phyloP scores from a whole-genome alignment of 345 rosid genomes.

The Brassica cretica region DNA sequence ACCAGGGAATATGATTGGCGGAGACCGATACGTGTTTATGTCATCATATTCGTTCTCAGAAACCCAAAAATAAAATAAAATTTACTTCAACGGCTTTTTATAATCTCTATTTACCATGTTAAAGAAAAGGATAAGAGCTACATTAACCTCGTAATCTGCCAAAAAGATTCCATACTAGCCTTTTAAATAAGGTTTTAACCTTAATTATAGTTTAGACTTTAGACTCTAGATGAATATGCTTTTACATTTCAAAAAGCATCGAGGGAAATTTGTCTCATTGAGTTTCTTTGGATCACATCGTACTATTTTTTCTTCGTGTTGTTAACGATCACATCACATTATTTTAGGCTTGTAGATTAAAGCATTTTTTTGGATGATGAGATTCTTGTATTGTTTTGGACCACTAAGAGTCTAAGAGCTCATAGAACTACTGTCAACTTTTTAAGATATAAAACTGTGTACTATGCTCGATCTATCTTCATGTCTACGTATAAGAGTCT shows the following conservation, averaged over 20 bases:
- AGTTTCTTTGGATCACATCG: neutral
- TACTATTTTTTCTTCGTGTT: neutral
- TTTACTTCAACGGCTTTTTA: conserved; percentile 31
- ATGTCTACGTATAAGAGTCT: neutral
- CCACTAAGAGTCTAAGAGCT: neutral
- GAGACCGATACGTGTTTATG: conserved; percentile 35
- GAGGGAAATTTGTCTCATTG: neutral
- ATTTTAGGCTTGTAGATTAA: neutral
- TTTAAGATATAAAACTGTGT: neutral
- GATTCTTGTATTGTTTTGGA: neutral
- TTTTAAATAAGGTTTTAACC: conserved; percentile 8
- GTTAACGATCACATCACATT: neutral
- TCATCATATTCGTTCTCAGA: conserved; percentile 41
- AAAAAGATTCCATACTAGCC: conserved; percentile 20
- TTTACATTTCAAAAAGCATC: neutral
- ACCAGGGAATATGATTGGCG: conserved; percentile 26
- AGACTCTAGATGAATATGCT: neutral
- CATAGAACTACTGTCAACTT: neutral
- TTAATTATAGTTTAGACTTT: conserved; percentile 2
- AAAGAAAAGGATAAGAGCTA: neutral
- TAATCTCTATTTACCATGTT: conserved; percentile 22
- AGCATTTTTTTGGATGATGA: neutral
- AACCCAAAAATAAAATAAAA: conserved; percentile 5
- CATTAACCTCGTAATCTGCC: conserved; percentile 28
- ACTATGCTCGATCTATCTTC: neutral